A percentile compares a stretch with the other conserved stretches of the same genome.
phyloP scores from a whole-genome alignment of 192 early-diverging fungal genomes.

The Coemansia sp. region DNA sequence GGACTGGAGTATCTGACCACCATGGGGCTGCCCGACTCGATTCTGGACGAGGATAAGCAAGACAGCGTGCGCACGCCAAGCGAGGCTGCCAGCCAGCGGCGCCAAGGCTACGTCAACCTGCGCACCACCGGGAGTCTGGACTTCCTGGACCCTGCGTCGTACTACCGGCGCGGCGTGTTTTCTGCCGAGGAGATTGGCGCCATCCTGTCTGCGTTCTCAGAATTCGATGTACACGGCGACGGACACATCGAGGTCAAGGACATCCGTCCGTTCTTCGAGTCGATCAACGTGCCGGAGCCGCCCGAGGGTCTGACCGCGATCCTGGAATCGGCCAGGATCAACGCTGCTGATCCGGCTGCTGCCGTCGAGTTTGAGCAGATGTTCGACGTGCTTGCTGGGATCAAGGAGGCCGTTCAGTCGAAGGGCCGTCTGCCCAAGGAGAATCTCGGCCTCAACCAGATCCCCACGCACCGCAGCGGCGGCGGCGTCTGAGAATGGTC shows the following conservation, averaged over 20 bases:
- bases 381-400: constrained; percentile 45
- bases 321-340: constrained; percentile 25
- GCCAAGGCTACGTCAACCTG: constrained; percentile 24
- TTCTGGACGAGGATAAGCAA: constrained; percentile 24
- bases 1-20: constrained; percentile 78
- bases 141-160: constrained; percentile 51
- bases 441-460: constrained; percentile 49
- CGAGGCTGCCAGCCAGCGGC: constrained; percentile 2
- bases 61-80: constrained; percentile 7
- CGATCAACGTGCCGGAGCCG: constrained; percentile 41
- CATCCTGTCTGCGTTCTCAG: constrained; percentile 50
- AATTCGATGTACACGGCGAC: constrained; percentile 48
- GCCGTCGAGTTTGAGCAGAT: constrained; percentile 57
- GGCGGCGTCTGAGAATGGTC: constrained; percentile 41
- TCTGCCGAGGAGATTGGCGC: constrained; percentile 56
- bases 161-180: constrained; percentile 56
- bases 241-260: constrained; percentile 51
- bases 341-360: constrained; percentile 11
- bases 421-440: constrained; percentile 23
- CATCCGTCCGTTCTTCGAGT: constrained; percentile 34
- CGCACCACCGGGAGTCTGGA: constrained; percentile 33
- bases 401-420: constrained; percentile 51
- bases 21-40: constrained; percentile 84
- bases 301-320: constrained; percentile 11
- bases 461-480: constrained; percentile 56